Percentiles rank a stretch among this genome's conserved stretches.
phyloP scores from a whole-genome alignment of 257 asterid species.

The Plantago elongata region DNA sequence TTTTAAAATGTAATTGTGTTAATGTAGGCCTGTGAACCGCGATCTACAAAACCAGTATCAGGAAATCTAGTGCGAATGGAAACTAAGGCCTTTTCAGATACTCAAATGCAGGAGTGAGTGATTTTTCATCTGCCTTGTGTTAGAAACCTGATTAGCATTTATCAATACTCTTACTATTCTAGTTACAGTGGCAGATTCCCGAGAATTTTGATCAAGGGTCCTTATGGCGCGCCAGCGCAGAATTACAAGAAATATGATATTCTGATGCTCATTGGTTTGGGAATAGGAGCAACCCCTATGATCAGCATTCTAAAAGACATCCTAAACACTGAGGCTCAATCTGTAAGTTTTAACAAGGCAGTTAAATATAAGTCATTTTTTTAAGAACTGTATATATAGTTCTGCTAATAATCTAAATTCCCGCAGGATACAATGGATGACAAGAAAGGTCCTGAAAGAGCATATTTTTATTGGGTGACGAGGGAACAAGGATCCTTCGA shows the following conservation, averaged over 20 bases:
- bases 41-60: constrained; percentile 30
- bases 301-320: constrained; percentile 81
- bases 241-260: constrained; percentile 75
- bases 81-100: constrained; percentile 48
- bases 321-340: constrained; percentile 39
- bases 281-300: constrained; percentile 96
- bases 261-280: constrained; percentile 78
- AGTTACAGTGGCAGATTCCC: constrained; percentile 49
- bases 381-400: neutral
- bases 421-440: constrained; percentile 27
- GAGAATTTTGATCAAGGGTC: constrained; percentile 62
- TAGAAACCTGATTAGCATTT: neutral
- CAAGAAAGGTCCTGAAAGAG: constrained; percentile 56
- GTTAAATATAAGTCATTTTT: neutral
- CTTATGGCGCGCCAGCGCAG: constrained; percentile 95
- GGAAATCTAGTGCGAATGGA: constrained; percentile 69
- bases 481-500: constrained; percentile 94
- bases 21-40: constrained; percentile 65
- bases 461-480: constrained; percentile 92
- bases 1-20: constrained; percentile 1
- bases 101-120: constrained; percentile 47
- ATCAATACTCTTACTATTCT: neutral
- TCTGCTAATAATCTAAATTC: constrained; percentile 1
- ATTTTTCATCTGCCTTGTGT: neutral
- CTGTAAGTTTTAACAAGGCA: constrained; percentile 32